Conservation (phyloP, 805 yeast genomes). For the Yarrowia bubula region DNA sequence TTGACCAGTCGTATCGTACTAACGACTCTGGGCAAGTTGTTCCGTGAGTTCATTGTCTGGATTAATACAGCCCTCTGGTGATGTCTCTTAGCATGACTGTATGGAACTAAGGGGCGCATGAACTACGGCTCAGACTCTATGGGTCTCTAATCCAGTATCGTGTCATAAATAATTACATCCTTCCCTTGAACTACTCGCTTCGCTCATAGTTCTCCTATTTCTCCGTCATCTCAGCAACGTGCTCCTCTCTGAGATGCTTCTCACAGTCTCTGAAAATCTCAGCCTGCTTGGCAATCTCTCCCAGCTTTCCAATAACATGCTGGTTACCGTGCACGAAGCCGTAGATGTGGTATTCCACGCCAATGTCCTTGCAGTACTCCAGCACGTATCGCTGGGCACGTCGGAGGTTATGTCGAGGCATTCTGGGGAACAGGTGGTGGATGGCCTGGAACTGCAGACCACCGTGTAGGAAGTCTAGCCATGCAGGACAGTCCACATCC, state of each 20-base stretch:
- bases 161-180: background rate
- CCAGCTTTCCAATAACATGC: slow-evolving; percentile 64
- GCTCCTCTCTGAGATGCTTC: slow-evolving; percentile 53
- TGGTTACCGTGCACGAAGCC: slow-evolving; percentile 79
- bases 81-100: too few species aligned
- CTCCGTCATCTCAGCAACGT: background rate
- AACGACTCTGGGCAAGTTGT: too few species aligned
- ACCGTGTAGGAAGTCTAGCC: slow-evolving; percentile 90
- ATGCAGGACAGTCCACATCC: slow-evolving; percentile 92
- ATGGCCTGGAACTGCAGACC: slow-evolving; percentile 90
- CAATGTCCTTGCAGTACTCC: slow-evolving; percentile 72
- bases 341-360: slow-evolving; percentile 76
- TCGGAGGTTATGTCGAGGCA: slow-evolving; percentile 85
- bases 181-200: background rate
- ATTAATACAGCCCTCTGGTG: too few species aligned
- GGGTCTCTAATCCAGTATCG: too few species aligned
- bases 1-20: too few species aligned
- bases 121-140: too few species aligned
- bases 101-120: too few species aligned
- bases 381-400: slow-evolving; percentile 68
- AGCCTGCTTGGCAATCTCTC: slow-evolving; percentile 78
- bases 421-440: slow-evolving; percentile 84
- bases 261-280: slow-evolving; percentile 71
- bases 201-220: background rate
- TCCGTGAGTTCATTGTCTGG: too few species aligned